Conservation (phyloP, 257 asterid genomes). For the Solanum ossicruentum region DNA sequence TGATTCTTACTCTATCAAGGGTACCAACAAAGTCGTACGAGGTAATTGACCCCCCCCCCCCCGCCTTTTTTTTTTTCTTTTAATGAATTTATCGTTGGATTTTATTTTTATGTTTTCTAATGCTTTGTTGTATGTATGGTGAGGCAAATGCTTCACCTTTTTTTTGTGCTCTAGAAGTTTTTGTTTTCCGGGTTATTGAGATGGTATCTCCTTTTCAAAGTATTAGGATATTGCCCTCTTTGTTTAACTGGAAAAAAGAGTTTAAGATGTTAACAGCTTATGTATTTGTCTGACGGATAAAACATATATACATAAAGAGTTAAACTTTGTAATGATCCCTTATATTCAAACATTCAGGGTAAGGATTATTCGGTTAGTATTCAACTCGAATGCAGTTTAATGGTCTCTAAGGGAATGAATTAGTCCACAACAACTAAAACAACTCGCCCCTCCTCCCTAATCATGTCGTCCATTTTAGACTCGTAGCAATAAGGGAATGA, state of each 20-base stretch:
- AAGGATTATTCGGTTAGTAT: neutral
- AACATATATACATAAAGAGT: neutral
- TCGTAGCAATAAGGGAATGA: neutral
- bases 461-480: neutral
- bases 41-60: too few species aligned
- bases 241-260: neutral
- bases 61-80: neutral
- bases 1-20: slow-evolving; percentile 51
- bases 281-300: neutral
- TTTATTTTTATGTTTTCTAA: neutral
- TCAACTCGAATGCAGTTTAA: neutral
- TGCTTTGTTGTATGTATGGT: neutral
- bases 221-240: neutral
- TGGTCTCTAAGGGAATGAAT: neutral
- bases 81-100: neutral
- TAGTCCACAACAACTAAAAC: neutral
- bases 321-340: neutral
- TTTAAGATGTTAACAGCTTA: neutral
- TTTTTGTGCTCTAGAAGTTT: neutral
- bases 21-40: too few species aligned
- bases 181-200: neutral
- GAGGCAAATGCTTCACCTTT: neutral
- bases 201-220: neutral
- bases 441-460: neutral
- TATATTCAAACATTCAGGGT: neutral